These are phyloP conservation scores for Falciphora oryzae DNA, from an alignment of 2,329 filamentous ascomycete species.

Conservation along the genomic window DNA sequence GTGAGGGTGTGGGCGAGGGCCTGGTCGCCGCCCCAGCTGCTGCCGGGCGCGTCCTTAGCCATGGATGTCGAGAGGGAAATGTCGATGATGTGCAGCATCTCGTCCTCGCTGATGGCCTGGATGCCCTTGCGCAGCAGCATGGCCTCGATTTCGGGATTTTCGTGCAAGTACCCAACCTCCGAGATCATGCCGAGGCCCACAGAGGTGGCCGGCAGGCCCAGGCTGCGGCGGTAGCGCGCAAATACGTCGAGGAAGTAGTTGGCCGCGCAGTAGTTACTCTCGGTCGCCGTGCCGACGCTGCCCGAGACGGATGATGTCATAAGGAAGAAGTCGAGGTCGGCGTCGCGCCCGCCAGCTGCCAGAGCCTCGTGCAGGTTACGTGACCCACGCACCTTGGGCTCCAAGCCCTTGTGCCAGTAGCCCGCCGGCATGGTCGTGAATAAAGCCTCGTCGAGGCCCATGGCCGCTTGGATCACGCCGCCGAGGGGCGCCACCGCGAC, in stretches of 20 bases:
- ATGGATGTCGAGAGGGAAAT: no score
- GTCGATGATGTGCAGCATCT: slow-evolving; percentile 19
- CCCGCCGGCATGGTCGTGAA: slow-evolving; percentile 23
- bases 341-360: slow-evolving; percentile 13
- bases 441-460: slow-evolving; percentile 10
- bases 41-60: no score
- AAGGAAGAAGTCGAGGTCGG: slow-evolving; percentile 28
- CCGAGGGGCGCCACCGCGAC: no score
- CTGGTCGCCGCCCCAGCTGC: no score
- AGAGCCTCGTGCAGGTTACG: slow-evolving; percentile 27
- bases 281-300: slow-evolving; percentile 26
- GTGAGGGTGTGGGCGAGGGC: no score
- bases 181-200: slow-evolving; percentile 33
- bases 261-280: slow-evolving; percentile 34
- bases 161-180: slow-evolving; percentile 23
- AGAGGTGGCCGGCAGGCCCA: slow-evolving; percentile 25
- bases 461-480: slow-evolving; percentile 7
- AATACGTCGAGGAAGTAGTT: slow-evolving; percentile 34
- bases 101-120: slow-evolving; percentile 15
- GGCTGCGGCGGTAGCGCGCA: slow-evolving; percentile 24
- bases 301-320: slow-evolving; percentile 25
- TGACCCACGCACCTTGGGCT: slow-evolving; percentile 28
- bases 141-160: slow-evolving; percentile 14
- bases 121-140: slow-evolving; percentile 17
- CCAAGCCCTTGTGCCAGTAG: slow-evolving; percentile 24